Conservation (phyloP, 2,329 filamentous ascomycete genomes). For the Scopulariopsis brevicaulis region DNA sequence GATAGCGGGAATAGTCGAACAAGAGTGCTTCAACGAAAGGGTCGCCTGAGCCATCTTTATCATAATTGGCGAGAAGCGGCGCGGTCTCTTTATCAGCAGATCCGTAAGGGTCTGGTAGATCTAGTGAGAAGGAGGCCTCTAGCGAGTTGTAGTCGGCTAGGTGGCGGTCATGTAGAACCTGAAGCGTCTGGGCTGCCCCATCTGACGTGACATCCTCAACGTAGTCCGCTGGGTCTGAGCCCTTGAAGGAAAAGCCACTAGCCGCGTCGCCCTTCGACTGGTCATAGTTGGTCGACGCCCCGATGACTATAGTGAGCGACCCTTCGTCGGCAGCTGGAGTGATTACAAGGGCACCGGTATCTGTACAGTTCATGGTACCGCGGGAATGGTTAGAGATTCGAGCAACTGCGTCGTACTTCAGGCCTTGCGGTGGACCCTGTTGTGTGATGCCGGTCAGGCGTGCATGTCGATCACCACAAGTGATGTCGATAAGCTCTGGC, state of each 20-base stretch:
- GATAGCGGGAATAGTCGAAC: constrained; percentile 40
- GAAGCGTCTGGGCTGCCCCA: constrained; percentile 20
- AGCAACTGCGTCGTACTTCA: neutral
- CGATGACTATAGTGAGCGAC: constrained; percentile 26
- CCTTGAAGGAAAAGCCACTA: constrained; percentile 10
- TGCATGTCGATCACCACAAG: neutral
- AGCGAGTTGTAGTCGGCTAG: constrained; percentile 27
- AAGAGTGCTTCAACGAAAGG: constrained; percentile 40
- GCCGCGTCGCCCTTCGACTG: constrained; percentile 29
- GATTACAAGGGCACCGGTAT: constrained; percentile 16
- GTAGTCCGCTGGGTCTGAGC: constrained; percentile 26
- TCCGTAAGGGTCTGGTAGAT: constrained; percentile 28
- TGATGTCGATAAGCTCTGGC: neutral
- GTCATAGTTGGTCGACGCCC: constrained; percentile 36
- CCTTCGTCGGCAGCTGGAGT: constrained; percentile 11
- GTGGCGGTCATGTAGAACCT: constrained; percentile 20
- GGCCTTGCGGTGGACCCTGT: neutral
- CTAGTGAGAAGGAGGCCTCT: constrained; percentile 24
- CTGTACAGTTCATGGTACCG: neutral
- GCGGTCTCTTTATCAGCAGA: constrained; percentile 27
- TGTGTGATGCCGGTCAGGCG: neutral
- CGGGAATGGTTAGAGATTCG: neutral
- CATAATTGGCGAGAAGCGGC: constrained; percentile 18
- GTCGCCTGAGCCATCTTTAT: constrained; percentile 23
- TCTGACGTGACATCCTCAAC: constrained; percentile 21